phyloP scores from a whole-genome alignment of 2,329 filamentous ascomycete species.

The Penicillium sp. region DNA sequence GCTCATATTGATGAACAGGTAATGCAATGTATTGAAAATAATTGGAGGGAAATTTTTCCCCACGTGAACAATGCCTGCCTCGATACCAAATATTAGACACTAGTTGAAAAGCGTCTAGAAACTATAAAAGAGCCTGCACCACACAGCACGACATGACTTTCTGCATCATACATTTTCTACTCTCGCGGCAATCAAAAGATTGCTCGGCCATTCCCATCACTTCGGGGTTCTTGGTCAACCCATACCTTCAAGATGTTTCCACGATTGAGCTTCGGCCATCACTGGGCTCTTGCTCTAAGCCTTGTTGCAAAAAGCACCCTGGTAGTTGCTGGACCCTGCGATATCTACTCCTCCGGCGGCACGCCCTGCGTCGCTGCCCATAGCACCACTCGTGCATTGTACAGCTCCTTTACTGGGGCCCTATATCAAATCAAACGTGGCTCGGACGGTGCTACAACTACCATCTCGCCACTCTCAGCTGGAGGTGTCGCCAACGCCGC shows the following conservation, averaged over 20 bases:
- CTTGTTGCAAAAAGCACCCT: constrained; percentile 46
- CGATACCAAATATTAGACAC: not conserved
- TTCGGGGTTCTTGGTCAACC: not conserved
- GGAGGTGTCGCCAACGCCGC: constrained; percentile 66
- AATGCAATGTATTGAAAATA: not conserved
- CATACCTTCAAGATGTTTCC: constrained; percentile 37
- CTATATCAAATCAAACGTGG: constrained; percentile 65
- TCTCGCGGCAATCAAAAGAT: not conserved
- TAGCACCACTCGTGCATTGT: constrained; percentile 66
- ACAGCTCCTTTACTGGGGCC: constrained; percentile 55
- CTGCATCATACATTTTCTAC: not conserved
- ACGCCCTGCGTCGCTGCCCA: constrained; percentile 69
- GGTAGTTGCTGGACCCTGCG: constrained; percentile 61
- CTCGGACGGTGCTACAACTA: constrained; percentile 53
- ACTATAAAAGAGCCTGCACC: not conserved
- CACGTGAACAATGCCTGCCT: not conserved
- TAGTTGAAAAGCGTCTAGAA: not conserved
- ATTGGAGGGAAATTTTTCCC: not conserved
- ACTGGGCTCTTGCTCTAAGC: constrained; percentile 35
- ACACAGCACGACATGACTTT: not conserved
- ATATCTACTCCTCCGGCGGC: constrained; percentile 61
- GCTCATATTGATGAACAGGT: not conserved
- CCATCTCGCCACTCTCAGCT: constrained; percentile 57
- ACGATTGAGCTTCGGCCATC: constrained; percentile 31
- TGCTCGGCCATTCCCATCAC: not conserved